Conservation (phyloP, 2,329 filamentous ascomycete species). For the Penicillium italicum region DNA sequence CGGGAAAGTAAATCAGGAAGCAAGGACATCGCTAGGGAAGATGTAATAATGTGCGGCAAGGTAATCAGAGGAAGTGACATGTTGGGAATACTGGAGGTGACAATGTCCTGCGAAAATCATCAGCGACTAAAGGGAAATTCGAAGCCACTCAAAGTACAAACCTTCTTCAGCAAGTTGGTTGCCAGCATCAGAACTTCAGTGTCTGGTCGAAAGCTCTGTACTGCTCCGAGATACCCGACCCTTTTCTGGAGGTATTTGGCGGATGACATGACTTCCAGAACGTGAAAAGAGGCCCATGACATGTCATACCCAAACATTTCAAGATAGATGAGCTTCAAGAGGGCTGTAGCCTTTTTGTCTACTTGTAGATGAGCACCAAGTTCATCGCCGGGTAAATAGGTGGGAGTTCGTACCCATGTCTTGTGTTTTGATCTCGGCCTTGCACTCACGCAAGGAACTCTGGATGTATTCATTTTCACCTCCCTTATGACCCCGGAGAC, state of each 20-base stretch:
- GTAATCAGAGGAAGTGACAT: conserved; percentile 84
- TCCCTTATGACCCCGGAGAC: conserved; percentile 91
- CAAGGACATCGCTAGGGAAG: conserved; percentile 84
- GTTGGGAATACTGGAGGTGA: conserved; percentile 66
- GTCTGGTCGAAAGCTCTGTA: conserved; percentile 92
- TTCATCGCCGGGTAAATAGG: neutral
- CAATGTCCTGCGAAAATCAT: conserved; percentile 45
- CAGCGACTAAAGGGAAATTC: conserved; percentile 10
- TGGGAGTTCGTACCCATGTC: conserved; percentile 69
- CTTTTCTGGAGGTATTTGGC: conserved; percentile 92
- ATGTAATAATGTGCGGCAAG: conserved; percentile 91
- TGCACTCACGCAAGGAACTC: conserved; percentile 90
- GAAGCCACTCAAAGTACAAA: conserved; percentile 27
- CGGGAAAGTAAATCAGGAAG: conserved; percentile 82
- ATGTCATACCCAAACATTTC: conserved; percentile 99
- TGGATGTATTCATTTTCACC: conserved; percentile 94
- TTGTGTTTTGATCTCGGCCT: conserved; percentile 82
- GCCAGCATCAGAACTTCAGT: conserved; percentile 97
- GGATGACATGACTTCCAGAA: conserved; percentile 98
- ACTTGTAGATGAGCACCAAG: conserved; percentile 9
- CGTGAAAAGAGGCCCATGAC: conserved; percentile 98
- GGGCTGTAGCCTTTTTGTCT: conserved; percentile 94
- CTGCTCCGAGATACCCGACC: conserved; percentile 89
- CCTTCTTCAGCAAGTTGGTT: conserved; percentile 95
- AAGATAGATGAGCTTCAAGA: conserved; percentile 93